Percentiles rank a stretch among this genome's conserved stretches.
These are phyloP conservation scores for Acorus gramineus DNA, from an alignment of 106 monocot species.

Conservation along the genomic window DNA sequence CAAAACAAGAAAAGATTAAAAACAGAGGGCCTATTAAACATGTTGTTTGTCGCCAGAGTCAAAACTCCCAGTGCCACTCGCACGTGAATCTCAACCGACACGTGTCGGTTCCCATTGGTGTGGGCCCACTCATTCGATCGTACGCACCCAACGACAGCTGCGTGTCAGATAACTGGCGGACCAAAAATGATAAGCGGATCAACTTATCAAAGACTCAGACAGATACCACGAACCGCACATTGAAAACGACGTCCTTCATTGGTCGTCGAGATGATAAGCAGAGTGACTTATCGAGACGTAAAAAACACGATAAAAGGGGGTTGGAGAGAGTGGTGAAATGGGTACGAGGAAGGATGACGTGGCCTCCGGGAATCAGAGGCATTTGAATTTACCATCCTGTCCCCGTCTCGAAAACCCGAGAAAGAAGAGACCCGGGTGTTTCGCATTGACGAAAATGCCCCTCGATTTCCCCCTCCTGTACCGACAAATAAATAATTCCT, in stretches of 20 bases:
- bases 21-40: no score
- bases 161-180: no score
- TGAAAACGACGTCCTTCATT: slow-evolving; percentile 6
- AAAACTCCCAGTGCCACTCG: no score
- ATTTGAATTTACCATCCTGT: no score
- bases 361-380: not conserved
- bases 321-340: slow-evolving; percentile 1
- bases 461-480: not conserved
- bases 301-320: not conserved
- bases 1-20: no score
- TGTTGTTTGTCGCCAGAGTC: no score
- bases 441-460: slow-evolving; percentile 8
- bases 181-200: not conserved
- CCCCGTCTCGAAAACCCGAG: no score
- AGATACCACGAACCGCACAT: slow-evolving; percentile 12
- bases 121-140: no score
- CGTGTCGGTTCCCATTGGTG: no score
- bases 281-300: not conserved
- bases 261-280: not conserved
- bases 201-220: slow-evolving; percentile 1
- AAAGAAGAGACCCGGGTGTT: not conserved
- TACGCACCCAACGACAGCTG: no score
- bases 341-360: slow-evolving; percentile 41
- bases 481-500: no score
- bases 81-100: no score